A percentile compares a stretch with the other conserved stretches of the same genome.
Conservation (phyloP, 495 filamentous ascomycete genomes). For the Sabuloglossum arenarium region DNA sequence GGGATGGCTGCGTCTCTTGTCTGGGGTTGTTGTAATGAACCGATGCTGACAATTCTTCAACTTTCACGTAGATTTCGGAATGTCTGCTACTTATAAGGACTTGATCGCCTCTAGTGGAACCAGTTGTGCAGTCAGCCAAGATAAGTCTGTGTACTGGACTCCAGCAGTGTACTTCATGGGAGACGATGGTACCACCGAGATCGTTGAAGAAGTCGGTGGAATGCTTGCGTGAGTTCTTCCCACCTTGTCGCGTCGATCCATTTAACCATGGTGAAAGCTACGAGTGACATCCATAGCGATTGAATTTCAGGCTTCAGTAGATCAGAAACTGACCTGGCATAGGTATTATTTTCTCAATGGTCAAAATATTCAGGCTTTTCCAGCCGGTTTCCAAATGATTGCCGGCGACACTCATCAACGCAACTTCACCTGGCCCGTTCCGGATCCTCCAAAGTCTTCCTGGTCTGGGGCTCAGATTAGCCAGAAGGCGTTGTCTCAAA, state of each 20-base stretch:
- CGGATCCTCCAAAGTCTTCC: slow-evolving; percentile 50
- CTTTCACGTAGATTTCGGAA: slow-evolving; percentile 24
- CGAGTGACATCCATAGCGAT: neutral
- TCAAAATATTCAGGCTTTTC: slow-evolving; percentile 53
- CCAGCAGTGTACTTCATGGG: slow-evolving; percentile 36
- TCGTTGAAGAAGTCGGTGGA: slow-evolving; percentile 33
- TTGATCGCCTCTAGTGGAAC: slow-evolving; percentile 30
- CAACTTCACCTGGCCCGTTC: slow-evolving; percentile 47
- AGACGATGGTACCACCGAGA: slow-evolving; percentile 29
- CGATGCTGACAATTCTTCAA: neutral
- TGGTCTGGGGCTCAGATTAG: slow-evolving; percentile 39
- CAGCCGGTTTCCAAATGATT: slow-evolving; percentile 63
- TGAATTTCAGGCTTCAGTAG: neutral
- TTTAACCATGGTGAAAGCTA: neutral
- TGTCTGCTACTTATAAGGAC: slow-evolving; percentile 19
- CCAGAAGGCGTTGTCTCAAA: slow-evolving; percentile 50
- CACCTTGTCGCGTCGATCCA: neutral
- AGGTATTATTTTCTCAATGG: slow-evolving; percentile 59
- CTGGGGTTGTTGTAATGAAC: neutral
- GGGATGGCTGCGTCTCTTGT: neutral
- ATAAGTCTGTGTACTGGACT: slow-evolving; percentile 43
- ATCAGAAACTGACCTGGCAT: neutral
- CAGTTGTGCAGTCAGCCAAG: slow-evolving; percentile 34
- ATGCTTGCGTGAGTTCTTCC: slow-evolving; percentile 29
- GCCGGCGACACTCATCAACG: slow-evolving; percentile 50